Conservation (phyloP, 2,329 filamentous ascomycete genomes). For the Calonectria hawksworthii region DNA sequence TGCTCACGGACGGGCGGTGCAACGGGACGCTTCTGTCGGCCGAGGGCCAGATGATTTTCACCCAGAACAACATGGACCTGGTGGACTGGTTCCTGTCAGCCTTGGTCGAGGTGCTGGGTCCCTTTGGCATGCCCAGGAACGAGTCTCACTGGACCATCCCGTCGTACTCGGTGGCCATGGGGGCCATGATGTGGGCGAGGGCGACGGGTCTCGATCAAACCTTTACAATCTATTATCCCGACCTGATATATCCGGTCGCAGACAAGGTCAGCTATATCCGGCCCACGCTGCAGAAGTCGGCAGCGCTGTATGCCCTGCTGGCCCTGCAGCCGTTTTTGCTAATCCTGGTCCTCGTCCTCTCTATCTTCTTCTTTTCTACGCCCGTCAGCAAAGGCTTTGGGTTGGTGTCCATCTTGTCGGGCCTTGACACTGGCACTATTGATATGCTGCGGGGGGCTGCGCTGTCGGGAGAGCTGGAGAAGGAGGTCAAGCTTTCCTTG, state of each 20-base stretch:
- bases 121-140: not conserved
- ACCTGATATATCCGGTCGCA: not conserved
- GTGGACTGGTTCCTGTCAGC: conserved; percentile 6
- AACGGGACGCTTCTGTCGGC: not conserved
- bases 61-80: not conserved
- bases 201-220: not conserved
- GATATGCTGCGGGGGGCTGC: not conserved
- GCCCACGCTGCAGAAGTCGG: not conserved
- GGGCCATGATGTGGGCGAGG: not conserved
- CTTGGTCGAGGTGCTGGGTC: conserved; percentile 8
- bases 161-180: not conserved
- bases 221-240: not conserved
- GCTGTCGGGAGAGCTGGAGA: not conserved
- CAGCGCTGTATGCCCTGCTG: not conserved
- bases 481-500: not conserved
- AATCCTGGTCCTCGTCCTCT: not conserved
- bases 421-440: not conserved
- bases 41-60: conserved; percentile 2
- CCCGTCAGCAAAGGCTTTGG: not conserved
- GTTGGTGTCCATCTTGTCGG: not conserved
- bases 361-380: not conserved
- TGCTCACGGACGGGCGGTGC: conserved; percentile 7
- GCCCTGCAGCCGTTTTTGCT: not conserved
- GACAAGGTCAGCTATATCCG: not conserved
- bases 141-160: not conserved